phyloP scores from a whole-genome alignment of 106 monocot species.

The Dendrobium catenatum region DNA sequence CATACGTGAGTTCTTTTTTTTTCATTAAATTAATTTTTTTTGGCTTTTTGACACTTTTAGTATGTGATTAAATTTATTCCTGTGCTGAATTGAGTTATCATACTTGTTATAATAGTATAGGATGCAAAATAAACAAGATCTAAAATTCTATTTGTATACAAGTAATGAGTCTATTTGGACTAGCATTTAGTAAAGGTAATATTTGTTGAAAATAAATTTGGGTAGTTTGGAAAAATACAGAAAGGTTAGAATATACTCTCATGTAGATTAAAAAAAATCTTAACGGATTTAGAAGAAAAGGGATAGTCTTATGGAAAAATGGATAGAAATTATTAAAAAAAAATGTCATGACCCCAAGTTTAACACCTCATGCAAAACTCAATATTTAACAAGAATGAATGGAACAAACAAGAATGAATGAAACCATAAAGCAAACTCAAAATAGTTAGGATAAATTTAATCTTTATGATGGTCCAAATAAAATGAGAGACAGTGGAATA shows the following conservation, averaged over 20 bases:
- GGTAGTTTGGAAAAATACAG: not conserved
- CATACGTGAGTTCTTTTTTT: conserved; percentile 50
- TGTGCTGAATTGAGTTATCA: not conserved
- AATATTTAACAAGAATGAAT: not conserved
- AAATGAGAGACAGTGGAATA: not conserved
- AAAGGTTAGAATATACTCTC: not conserved
- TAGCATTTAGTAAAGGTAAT: not conserved
- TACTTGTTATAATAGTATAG: not conserved
- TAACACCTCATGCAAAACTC: not conserved
- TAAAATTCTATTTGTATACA: not conserved
- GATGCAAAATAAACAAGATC: not conserved
- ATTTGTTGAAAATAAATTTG: not conserved
- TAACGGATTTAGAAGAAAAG: not conserved
- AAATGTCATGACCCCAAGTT: not conserved
- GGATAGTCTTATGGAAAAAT: not conserved
- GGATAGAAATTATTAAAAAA: not conserved
- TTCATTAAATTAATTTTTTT: not conserved
- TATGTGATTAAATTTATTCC: not conserved
- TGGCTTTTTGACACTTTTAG: not conserved
- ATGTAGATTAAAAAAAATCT: not conserved
- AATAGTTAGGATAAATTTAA: not conserved
- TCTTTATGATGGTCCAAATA: not conserved
- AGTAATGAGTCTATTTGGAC: not conserved
- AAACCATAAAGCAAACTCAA: not conserved
- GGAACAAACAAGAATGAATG: not conserved